Conservation (phyloP, 2,329 filamentous ascomycete genomes). For the Exophiala mesophila region DNA sequence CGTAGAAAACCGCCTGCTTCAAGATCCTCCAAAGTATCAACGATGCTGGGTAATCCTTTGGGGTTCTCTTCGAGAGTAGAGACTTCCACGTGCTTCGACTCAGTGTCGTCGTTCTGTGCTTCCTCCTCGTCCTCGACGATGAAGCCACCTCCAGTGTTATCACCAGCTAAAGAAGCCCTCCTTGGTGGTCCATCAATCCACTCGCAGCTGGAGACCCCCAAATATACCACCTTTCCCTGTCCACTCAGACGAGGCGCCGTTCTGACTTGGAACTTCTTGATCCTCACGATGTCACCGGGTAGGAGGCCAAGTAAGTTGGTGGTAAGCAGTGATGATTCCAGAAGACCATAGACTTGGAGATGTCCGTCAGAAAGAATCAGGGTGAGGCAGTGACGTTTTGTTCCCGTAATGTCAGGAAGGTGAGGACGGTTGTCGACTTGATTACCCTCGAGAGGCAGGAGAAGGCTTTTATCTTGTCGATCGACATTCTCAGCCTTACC, state of each 20-base stretch:
- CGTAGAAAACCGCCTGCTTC: slow-evolving; percentile 13
- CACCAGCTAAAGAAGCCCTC: not conserved
- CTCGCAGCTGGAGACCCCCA: slow-evolving; percentile 27
- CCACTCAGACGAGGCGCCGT: slow-evolving; percentile 23
- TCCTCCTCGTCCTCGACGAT: not conserved
- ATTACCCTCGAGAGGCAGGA: no score
- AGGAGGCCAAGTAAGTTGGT: slow-evolving; percentile 9
- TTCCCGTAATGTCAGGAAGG: not conserved
- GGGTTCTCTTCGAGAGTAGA: not conserved
- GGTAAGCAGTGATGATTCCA: slow-evolving; percentile 20
- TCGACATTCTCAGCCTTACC: not conserved
- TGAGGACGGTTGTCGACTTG: no score
- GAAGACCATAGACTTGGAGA: slow-evolving; percentile 29
- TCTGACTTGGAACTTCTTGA: slow-evolving; percentile 26
- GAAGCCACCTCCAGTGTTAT: not conserved
- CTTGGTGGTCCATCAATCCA: slow-evolving; percentile 6
- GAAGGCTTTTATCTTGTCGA: not conserved
- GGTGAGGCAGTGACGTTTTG: slow-evolving; percentile 1
- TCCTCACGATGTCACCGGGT: slow-evolving; percentile 22
- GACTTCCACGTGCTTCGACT: not conserved
- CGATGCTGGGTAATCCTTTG: not conserved
- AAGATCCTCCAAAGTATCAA: not conserved
- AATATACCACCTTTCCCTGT: slow-evolving; percentile 24
- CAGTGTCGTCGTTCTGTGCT: slow-evolving; percentile 2
- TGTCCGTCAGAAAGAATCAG: slow-evolving; percentile 28